These are phyloP conservation scores for Cladorrhinum sp. DNA, from an alignment of 2,329 filamentous ascomycete genomes.

Conservation along the genomic window DNA sequence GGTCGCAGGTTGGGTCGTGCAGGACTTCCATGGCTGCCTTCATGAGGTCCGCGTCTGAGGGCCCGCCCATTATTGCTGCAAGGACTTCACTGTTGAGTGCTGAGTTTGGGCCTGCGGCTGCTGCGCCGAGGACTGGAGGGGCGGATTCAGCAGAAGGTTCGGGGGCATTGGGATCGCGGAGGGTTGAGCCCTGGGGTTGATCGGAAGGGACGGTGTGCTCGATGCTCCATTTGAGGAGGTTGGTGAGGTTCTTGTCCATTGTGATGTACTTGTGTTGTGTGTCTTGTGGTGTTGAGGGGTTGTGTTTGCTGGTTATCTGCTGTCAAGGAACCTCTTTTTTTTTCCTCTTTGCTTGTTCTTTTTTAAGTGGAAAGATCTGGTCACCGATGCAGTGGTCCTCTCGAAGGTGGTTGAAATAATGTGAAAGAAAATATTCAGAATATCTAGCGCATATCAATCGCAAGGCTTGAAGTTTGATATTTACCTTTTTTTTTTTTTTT, in stretches of 20 bases:
- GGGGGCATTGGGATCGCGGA: slow-evolving; percentile 32
- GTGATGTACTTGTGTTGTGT: slow-evolving; percentile 6
- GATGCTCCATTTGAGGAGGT: slow-evolving; percentile 40
- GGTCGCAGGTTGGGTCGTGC: slow-evolving; percentile 52
- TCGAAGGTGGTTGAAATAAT: no score
- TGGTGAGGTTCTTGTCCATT: slow-evolving; percentile 36
- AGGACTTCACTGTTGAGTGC: slow-evolving; percentile 68
- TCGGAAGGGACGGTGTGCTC: slow-evolving; percentile 28
- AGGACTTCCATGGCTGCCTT: slow-evolving; percentile 76
- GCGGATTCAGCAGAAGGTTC: slow-evolving; percentile 22
- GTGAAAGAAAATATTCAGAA: no score
- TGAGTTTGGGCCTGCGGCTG: slow-evolving; percentile 31
- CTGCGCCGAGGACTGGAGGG: slow-evolving; percentile 27
- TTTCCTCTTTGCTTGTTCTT: background rate
- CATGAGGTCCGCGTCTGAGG: slow-evolving; percentile 91
- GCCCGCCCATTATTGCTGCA: slow-evolving; percentile 73
- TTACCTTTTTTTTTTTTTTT: slow-evolving; percentile 1
- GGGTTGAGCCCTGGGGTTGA: slow-evolving; percentile 26
- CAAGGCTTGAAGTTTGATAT: background rate
- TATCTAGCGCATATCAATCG: background rate
- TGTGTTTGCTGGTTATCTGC: background rate
- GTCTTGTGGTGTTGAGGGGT: slow-evolving; percentile 7
- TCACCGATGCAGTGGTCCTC: no score
- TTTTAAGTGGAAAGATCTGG: no score
- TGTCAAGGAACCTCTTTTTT: background rate